Conservation (phyloP, 2,329 filamentous ascomycete species). For the Fusarium azukiicola region DNA sequence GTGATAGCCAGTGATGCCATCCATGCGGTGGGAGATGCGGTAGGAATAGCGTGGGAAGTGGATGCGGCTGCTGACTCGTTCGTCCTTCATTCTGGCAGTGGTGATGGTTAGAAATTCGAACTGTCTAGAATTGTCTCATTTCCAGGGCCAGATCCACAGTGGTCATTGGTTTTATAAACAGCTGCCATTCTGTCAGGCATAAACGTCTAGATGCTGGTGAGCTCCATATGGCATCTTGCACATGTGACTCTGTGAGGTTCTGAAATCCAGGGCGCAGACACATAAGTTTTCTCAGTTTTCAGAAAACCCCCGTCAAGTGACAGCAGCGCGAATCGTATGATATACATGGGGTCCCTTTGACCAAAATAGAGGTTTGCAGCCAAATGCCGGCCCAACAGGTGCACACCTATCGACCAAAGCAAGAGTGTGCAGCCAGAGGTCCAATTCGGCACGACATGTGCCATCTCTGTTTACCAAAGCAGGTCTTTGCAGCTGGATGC, state of each 20-base stretch:
- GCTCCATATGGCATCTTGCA: too few species aligned
- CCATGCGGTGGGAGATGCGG: conserved; percentile 37
- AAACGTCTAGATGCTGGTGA: not conserved
- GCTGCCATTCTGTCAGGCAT: not conserved
- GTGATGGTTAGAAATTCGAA: conserved; percentile 21
- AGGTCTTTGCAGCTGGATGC: not conserved
- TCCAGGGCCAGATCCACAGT: not conserved
- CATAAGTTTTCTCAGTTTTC: conserved; percentile 11
- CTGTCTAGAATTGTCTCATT: conserved; percentile 11
- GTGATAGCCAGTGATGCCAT: conserved; percentile 39
- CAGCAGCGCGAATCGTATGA: conserved; percentile 28
- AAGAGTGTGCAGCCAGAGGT: conserved; percentile 5
- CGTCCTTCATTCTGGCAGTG: conserved; percentile 39
- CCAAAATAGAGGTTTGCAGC: conserved; percentile 23
- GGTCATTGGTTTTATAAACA: not conserved
- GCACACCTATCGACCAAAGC: conserved; percentile 7
- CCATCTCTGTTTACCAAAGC: conserved; percentile 14
- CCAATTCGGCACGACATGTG: conserved; percentile 5
- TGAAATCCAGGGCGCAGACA: conserved; percentile 4
- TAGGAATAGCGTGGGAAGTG: conserved; percentile 44
- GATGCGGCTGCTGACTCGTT: conserved; percentile 42
- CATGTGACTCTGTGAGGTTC: not conserved
- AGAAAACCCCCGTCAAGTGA: conserved; percentile 31
- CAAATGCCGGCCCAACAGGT: conserved; percentile 32
- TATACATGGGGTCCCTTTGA: conserved; percentile 1